Base-by-base conservation (phyloP, 169 alveolate species). In the Sarcocystis neurona region DNA sequence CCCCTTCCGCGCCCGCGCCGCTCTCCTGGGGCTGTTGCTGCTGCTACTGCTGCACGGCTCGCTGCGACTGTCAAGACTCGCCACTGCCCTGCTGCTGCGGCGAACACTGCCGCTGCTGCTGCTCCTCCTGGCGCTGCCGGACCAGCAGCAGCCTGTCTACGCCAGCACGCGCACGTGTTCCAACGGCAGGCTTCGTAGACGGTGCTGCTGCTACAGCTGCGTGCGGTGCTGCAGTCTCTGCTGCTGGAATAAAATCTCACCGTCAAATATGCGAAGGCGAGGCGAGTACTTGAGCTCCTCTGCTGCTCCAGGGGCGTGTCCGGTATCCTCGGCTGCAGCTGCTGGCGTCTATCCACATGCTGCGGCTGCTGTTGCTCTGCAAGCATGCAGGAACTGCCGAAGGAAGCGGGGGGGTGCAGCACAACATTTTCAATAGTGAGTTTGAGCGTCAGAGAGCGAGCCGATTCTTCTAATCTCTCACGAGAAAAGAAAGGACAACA, bases 121-220 rank as follows among this genome's bases (percentile, higher is more conserved):
- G 79, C 44, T n/a, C 53, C 5, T 12, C 20, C 79, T 37, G 10
- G 8, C 75, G 43, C 41, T 70, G 41, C 32, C 32, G n/a, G n/a
- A n/a, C n/a, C n/a, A n/a, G n/a, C n/a, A n/a, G n/a, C n/a, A n/a
- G n/a, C n/a, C n/a, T n/a, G n/a, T n/a, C n/a, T n/a, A n/a, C n/a
- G n/a, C n/a, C n/a, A n/a, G n/a, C n/a, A n/a, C n/a, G n/a, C n/a
- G n/a, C n/a, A n/a, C n/a, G n/a, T n/a, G 79, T 44, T 32, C 79
- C 46, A 32, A 32, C 23, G 47, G 20, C n/a, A 5, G 79, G 47
- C 79, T n/a, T 5, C 39, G 30, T 48, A 43, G 60, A 27, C 23
- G 39, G 66, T 75, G 84, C 39, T 12, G 84, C 84, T 75, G 84
- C 84, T 75, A 60, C 84, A 43, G 84, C 84, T 75, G 84, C 84